Percentiles rank a stretch among this genome's conserved stretches.
These are phyloP conservation scores for Herpetomonas samuelpessoai DNA, from an alignment of 208 protist genomes.

Conservation along the genomic window DNA sequence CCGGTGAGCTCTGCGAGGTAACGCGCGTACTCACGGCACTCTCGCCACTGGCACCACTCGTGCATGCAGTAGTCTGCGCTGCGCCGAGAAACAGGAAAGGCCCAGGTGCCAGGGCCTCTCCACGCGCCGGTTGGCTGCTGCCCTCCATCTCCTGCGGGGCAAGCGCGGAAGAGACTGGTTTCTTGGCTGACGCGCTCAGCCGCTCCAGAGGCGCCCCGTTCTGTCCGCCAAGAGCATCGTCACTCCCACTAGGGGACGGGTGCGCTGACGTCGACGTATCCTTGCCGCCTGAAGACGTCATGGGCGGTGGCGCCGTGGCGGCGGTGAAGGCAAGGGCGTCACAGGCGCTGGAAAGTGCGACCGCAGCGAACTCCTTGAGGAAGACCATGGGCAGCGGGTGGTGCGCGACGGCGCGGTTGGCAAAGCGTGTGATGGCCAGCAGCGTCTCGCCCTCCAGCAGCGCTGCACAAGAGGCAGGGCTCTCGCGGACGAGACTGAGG, in stretches of 20 bases:
- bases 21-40: too few species aligned
- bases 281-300: background rate
- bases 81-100: too few species aligned
- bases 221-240: constrained; percentile 2
- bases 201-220: constrained; percentile 11
- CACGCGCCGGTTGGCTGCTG: too few species aligned
- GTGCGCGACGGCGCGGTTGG: constrained; percentile 30
- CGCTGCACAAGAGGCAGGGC: constrained; percentile 31
- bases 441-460: constrained; percentile 48
- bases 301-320: background rate
- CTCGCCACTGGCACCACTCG: too few species aligned
- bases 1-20: too few species aligned
- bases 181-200: too few species aligned
- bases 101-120: too few species aligned
- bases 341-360: constrained; percentile 4
- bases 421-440: constrained; percentile 34
- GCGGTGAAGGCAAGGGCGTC: background rate
- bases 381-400: constrained; percentile 40
- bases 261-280: background rate
- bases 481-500: constrained; percentile 25
- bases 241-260: too few species aligned
- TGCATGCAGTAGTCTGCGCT: too few species aligned
- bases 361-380: constrained; percentile 50
- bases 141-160: constrained; percentile 4
- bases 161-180: background rate